Evolutionary conservation across 148 eudicot genomes (phyloP).

Genomic region (Vaccinium macrocarpon): DNA sequence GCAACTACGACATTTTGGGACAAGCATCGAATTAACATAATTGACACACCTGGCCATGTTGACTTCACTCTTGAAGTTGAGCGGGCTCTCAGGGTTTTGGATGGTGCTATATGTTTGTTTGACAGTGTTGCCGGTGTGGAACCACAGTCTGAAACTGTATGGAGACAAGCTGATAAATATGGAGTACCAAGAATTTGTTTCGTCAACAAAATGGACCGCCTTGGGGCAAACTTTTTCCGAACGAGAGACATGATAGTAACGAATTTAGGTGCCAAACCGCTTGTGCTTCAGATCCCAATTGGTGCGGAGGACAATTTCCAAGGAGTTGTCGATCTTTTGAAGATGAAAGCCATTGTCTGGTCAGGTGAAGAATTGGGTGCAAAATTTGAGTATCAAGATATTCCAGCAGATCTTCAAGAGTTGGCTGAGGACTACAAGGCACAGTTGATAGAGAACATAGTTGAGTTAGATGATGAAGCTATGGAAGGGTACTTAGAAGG

Average conservation of each 20-base stretch:
- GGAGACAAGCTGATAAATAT: conserved; percentile 98
- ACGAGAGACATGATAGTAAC: conserved; percentile 95
- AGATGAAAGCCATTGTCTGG: conserved; percentile 87
- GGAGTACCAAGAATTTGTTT: conserved; percentile 99
- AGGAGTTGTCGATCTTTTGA: conserved; percentile 88
- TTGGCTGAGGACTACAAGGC: conserved; percentile 68
- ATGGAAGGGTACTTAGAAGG: conserved; percentile 93
- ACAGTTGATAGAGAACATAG: conserved; percentile 65
- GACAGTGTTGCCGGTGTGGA: conserved; percentile 99
- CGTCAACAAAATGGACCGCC: conserved; percentile 97
- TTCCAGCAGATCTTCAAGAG: conserved; percentile 76
- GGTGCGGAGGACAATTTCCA: conserved; percentile 82
- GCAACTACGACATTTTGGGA: conserved; percentile 97
- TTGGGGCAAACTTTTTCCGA: conserved; percentile 93
- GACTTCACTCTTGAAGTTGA: conserved; percentile 99
- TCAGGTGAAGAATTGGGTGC: conserved; percentile 98
- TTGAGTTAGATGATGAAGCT: conserved; percentile 76
- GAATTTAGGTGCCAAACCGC: conserved; percentile 92
- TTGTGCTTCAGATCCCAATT: conserved; percentile 84
- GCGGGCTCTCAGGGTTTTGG: conserved; percentile 97
- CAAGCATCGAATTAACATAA: conserved; percentile 93
- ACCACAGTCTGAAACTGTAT: conserved; percentile 97
- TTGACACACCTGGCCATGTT: conserved; percentile 99
- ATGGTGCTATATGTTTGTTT: conserved; percentile 94
- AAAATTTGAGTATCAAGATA: conserved; percentile 62